A percentile compares a stretch with the other conserved stretches of the same genome.
phyloP scores from a whole-genome alignment of 2,329 filamentous ascomycete species.

The Xylariales sp. region DNA sequence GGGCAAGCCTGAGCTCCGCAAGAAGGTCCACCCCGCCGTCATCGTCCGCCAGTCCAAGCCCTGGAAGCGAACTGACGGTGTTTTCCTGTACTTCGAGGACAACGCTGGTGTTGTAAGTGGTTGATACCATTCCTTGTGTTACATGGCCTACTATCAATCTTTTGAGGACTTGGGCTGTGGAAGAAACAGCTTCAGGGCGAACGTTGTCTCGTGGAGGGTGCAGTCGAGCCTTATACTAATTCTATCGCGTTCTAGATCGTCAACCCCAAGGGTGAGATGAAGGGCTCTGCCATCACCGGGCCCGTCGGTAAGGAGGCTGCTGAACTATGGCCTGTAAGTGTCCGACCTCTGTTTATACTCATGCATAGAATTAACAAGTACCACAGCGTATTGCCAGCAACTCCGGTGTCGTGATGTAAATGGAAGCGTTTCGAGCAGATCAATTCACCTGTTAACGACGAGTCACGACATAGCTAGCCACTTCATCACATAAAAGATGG shows the following conservation, averaged over 20 bases:
- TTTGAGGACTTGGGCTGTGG: conserved; percentile 82
- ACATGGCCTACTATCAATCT: conserved; percentile 99
- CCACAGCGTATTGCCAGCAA: conserved; percentile 96
- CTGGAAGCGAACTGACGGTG: conserved; percentile 97
- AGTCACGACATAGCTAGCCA: conserved; percentile 46
- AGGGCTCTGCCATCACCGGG: conserved; percentile 82
- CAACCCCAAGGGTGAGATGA: conserved; percentile 6
- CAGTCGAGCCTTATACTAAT: conserved; percentile 51
- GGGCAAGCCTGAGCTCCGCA: conserved; percentile 99
- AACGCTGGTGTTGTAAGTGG: conserved; percentile 96
- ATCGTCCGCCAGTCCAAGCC: conserved; percentile 80
- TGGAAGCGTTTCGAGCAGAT: conserved; percentile 48
- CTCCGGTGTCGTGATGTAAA: conserved; percentile 99
- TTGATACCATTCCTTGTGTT: conserved; percentile 96
- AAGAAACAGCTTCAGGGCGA: conserved; percentile 67
- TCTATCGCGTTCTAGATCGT: conserved; percentile 1
- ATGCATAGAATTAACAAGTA: conserved; percentile 44
- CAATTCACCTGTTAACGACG: conserved; percentile 44
- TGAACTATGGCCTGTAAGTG: conserved; percentile 96
- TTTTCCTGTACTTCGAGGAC: conserved; percentile 99
- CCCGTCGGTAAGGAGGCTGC: conserved; percentile 99
- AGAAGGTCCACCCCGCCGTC: conserved; percentile 99
- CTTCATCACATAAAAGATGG: conserved; percentile 35
- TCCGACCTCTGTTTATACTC: not conserved
- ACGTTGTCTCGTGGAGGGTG: too few relatives aligned